Conservation (phyloP, 768 basidiomycete genomes). For the Mycena capillaripes region DNA sequence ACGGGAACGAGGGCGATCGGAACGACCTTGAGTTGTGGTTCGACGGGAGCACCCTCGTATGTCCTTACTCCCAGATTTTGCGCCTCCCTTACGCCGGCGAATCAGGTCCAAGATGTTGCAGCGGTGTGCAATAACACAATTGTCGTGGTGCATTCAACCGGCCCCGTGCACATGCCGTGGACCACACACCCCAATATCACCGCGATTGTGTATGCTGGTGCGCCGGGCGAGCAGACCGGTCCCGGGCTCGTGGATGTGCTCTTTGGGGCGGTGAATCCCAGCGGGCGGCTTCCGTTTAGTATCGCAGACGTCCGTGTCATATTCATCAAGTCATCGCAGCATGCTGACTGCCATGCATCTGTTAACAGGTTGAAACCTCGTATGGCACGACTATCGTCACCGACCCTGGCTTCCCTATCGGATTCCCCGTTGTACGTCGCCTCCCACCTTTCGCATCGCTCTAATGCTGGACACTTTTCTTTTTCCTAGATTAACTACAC, state of each 20-base stretch:
- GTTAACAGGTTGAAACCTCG: not conserved
- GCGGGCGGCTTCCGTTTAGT: slow-evolving; percentile 78
- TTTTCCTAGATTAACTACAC: slow-evolving; percentile 71
- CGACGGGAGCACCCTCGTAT: slow-evolving; percentile 63
- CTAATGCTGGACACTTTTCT: not conserved
- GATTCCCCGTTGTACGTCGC: slow-evolving; percentile 35
- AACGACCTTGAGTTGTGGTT: slow-evolving; percentile 73
- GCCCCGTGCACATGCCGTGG: slow-evolving; percentile 82
- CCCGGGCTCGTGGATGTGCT: slow-evolving; percentile 84
- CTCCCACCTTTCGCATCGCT: not conserved
- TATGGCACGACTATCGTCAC: slow-evolving; percentile 61
- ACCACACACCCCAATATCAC: slow-evolving; percentile 82
- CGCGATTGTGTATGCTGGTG: slow-evolving; percentile 69
- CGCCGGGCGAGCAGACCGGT: slow-evolving; percentile 82
- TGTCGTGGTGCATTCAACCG: slow-evolving; percentile 85
- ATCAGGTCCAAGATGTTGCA: slow-evolving; percentile 69
- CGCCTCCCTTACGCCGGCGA: slow-evolving; percentile 49
- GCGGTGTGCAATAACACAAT: slow-evolving; percentile 81
- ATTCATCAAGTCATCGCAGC: not conserved
- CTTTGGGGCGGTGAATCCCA: slow-evolving; percentile 83
- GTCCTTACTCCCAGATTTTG: not conserved
- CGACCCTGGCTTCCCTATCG: slow-evolving; percentile 55
- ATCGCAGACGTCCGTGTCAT: slow-evolving; percentile 76
- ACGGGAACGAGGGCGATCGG: slow-evolving; percentile 72
- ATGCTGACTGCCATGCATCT: not conserved